These are phyloP conservation scores for Neopestalotiopsis clavispora DNA, from an alignment of 2,329 filamentous ascomycete species.

Conservation along the genomic window DNA sequence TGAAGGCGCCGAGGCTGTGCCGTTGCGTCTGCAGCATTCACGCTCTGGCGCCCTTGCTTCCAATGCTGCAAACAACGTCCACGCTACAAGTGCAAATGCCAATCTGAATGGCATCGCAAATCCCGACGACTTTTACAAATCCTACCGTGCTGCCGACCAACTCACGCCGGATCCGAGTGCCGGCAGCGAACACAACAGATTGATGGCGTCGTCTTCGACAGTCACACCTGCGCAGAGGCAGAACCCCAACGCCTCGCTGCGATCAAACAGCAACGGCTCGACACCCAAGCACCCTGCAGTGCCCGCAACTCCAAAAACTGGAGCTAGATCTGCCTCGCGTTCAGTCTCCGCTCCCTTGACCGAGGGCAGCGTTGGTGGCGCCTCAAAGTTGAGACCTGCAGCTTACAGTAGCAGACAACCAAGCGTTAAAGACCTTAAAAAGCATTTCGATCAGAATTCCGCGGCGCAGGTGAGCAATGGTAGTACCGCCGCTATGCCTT, in stretches of 20 bases:
- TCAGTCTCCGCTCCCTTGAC: conserved; percentile 63
- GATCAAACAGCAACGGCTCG: conserved; percentile 56
- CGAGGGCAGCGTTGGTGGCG: conserved; percentile 41
- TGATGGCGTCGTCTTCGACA: conserved; percentile 30
- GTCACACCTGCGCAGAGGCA: conserved; percentile 43
- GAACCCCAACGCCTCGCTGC: conserved; percentile 44
- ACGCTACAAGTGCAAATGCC: conserved; percentile 45
- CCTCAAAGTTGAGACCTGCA: conserved; percentile 34
- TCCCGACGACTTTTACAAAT: conserved; percentile 62
- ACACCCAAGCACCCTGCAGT: conserved; percentile 52
- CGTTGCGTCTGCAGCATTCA: conserved; percentile 19
- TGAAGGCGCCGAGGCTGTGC: conserved; percentile 17
- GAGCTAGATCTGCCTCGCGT: conserved; percentile 49
- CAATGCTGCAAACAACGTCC: conserved; percentile 43
- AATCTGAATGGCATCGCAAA: conserved; percentile 47
- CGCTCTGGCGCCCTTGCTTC: conserved; percentile 29
- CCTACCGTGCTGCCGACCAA: conserved; percentile 41
- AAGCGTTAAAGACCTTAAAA: conserved; percentile 83
- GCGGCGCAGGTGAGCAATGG: conserved; percentile 22
- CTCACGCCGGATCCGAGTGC: conserved; percentile 26
- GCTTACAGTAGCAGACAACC: conserved; percentile 50
- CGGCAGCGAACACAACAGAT: conserved; percentile 31
- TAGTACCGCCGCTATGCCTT: conserved; percentile 31
- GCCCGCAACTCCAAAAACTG: conserved; percentile 43
- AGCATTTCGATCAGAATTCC: conserved; percentile 73